phyloP scores from a whole-genome alignment of 2,329 filamentous ascomycete species.

The Trichophyton verrucosum region DNA sequence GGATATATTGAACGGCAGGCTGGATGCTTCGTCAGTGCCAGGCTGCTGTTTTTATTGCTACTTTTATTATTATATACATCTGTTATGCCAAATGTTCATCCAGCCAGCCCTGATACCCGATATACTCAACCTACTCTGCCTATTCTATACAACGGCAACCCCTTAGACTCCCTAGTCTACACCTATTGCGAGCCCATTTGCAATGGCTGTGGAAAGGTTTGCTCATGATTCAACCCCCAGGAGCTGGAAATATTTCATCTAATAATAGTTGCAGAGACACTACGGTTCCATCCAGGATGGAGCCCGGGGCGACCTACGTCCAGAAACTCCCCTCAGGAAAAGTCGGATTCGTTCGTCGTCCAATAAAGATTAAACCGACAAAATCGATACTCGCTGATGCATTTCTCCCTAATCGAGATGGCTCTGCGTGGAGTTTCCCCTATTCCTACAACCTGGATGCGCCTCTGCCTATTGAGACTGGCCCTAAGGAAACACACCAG shows the following conservation, averaged over 20 bases:
- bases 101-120: not conserved
- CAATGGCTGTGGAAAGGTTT: not conserved
- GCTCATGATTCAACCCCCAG: not conserved
- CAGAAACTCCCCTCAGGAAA: conserved; percentile 12
- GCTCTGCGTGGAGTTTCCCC: not conserved
- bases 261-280: not conserved
- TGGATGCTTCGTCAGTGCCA: not conserved
- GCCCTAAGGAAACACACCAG: not conserved
- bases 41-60: not conserved
- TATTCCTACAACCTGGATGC: not conserved
- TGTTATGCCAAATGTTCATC: not conserved
- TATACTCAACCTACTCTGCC: not conserved
- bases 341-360: conserved; percentile 12
- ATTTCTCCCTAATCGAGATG: conserved; percentile 1
- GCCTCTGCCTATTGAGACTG: not conserved
- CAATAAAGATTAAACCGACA: conserved; percentile 8
- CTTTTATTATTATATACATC: not conserved
- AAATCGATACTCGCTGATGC: conserved; percentile 5
- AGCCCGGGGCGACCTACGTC: conserved; percentile 10
- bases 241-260: not conserved
- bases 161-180: not conserved
- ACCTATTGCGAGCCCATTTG: not conserved
- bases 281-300: not conserved
- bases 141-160: not conserved
- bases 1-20: not conserved